Evolutionary conservation across 73 alveolate genomes (phyloP), one percentile per base, ranked within the genome.

Genomic region (Breviolum minutum): DNA sequence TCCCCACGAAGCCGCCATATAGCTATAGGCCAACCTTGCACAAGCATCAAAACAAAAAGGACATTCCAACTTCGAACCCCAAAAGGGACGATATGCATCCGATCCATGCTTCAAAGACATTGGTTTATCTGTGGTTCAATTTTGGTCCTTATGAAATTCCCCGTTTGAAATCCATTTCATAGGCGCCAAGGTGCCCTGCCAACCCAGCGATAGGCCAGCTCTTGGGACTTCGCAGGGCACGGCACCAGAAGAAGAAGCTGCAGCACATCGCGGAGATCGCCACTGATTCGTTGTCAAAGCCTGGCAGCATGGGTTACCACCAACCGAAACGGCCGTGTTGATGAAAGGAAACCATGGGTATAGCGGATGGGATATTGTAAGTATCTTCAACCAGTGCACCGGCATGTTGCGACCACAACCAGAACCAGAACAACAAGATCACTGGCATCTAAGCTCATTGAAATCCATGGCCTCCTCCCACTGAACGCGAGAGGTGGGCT

Each of bases 201-300:
- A 69, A 10, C 12, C 77, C 96, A 20, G 96, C 96, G 6, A 90
- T 20, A 40, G 96, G 96, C 96, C 96, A 90, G 26, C 87, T 69
- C 29, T 32, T 30, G 30, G 20, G 54, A 14, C 29, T 8, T 7
- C 96, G 96, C 61, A 90, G 48, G 74, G 87, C 87, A 10, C 96
- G 83, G 87, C 96, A 90, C 98, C 98, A 93, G 60, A 93, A 63
- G 70, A 14, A 93, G 68, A 93, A 76, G 79, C 83, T 76, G 80
- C 88, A 79, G 91, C 98, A 93, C 80, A 93, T 60, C 61, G 92
- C 80, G n/a, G 91, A 64, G 63, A 93, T 77, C 16, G 98, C 98
- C 48, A 93, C 92, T 54, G 98, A 93, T 61, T 93, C 98, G 76
- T 93, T 93, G 92, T 93, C 98, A 74, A 93, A 93, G 69, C 91